Evolutionary conservation across 441 rosid species (phyloP), one percentile per base, ranked within the genome.

Genomic region (Syzygium syzygioides): DNA sequence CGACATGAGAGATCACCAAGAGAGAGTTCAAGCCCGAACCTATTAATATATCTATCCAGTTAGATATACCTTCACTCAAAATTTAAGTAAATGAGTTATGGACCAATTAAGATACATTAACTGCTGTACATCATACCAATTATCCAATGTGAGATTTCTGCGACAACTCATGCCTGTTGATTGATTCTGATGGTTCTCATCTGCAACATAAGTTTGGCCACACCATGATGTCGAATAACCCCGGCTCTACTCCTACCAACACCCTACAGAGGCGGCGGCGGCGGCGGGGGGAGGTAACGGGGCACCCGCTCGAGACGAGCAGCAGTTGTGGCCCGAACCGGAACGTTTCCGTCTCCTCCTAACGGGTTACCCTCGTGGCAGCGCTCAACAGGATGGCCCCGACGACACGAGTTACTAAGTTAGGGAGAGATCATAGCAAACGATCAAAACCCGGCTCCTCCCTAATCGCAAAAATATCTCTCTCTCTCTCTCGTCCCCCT

Each of bases 311-410:
- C 26, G 25, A 59, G 26, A 10, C 6, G 8, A 60, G n/a, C 4
- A 60, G 2, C 0, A 6, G 4, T 14, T 3, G 14, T 14, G 32
- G 7, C 68, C n/a, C 19, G n/a, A 62, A n/a, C 20, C 37, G 10
- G 10, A 64, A 64, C 3, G 4, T 30, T 64, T 30, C n/a, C 2
- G 19, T n/a, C 37, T 2, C 9, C 45, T 41, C 48, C 23, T 2
- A 9, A 7, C 30, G 20, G 1, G 15, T 30, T n/a, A 64, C 37
- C 15, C 1, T 30, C 37, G 0, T 7, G 15, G 7, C 18, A n/a
- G 10, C 11, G 15, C 37, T 64, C 37, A 7, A 30, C 11, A 15
- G 3, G 37, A 30, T 32, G 34, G 3, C 30, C 5, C 2, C 1
- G 11, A 64, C 48, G 48, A 7, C 48, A 45, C 48, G 9, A 7